Conservation (phyloP, 108 stramenopile genomes). For the Fragilaria crotonensis region DNA sequence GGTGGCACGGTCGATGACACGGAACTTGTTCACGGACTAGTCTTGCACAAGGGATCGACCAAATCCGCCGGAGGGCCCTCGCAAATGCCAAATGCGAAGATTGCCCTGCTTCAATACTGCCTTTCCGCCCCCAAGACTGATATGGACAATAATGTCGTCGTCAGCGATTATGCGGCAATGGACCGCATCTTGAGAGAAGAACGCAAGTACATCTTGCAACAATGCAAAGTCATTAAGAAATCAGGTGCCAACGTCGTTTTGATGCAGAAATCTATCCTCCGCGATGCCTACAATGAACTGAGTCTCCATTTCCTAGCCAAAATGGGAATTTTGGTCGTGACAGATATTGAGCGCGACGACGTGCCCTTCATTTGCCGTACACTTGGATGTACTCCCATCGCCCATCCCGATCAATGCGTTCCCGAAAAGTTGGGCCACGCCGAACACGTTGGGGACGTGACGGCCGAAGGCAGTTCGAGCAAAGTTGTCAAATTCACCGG, state of each 20-base stretch:
- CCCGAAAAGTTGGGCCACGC: slow-evolving; percentile 86
- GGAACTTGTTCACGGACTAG: slow-evolving; percentile 93
- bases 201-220: slow-evolving; percentile 90
- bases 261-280: slow-evolving; percentile 96
- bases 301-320: slow-evolving; percentile 97
- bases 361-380: slow-evolving; percentile 96
- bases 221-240: slow-evolving; percentile 98
- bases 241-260: slow-evolving; percentile 95
- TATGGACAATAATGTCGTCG: slow-evolving; percentile 99
- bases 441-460: slow-evolving; percentile 88
- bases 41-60: slow-evolving; percentile 89
- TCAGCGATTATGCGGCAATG: slow-evolving; percentile 98
- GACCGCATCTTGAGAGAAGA: slow-evolving; percentile 98
- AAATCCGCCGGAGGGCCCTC: slow-evolving; percentile 93
- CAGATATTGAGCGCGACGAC: slow-evolving; percentile 94
- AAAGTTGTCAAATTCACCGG: slow-evolving; percentile 98
- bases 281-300: slow-evolving; percentile 99
- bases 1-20: slow-evolving; percentile 99
- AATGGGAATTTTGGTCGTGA: slow-evolving; percentile 98
- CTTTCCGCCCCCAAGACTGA: slow-evolving; percentile 99
- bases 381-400: slow-evolving; percentile 89
- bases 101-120: slow-evolving; percentile 95
- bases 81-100: slow-evolving; percentile 91
- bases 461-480: slow-evolving; percentile 83
- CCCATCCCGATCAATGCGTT: slow-evolving; percentile 90